phyloP scores from a whole-genome alignment of 257 asterid genomes.

The Catharanthus roseus region DNA sequence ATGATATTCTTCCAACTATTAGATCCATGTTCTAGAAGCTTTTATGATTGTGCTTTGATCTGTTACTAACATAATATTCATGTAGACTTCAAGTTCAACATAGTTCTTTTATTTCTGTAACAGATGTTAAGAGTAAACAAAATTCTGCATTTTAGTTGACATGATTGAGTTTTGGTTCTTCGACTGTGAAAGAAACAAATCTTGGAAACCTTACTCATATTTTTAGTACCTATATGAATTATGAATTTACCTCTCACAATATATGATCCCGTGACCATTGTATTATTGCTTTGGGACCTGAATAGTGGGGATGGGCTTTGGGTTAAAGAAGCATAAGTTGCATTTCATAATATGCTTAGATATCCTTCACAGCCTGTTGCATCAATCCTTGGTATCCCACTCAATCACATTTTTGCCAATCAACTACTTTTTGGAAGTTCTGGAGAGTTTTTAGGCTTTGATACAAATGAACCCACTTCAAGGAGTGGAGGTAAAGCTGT shows the following conservation, averaged over 20 bases:
- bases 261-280: not conserved
- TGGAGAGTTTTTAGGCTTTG: slow-evolving; percentile 77
- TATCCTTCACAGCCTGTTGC: slow-evolving; percentile 64
- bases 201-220: not conserved
- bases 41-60: not conserved
- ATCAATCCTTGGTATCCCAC: slow-evolving; percentile 67
- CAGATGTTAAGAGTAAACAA: not conserved
- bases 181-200: not conserved
- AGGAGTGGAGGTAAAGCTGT: slow-evolving; percentile 87
- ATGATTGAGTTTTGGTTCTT: not conserved
- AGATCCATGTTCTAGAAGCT: not conserved
- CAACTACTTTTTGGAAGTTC: slow-evolving; percentile 65
- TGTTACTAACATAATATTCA: not conserved
- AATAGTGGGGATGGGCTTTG: not conserved
- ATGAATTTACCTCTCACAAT: not conserved
- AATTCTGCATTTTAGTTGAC: slow-evolving; percentile 1
- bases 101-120: too few species aligned
- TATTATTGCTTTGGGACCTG: not conserved
- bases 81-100: not conserved
- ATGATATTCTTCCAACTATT: not conserved
- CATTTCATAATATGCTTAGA: not conserved
- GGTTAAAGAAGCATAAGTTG: not conserved
- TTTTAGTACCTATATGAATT: not conserved
- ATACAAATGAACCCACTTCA: slow-evolving; percentile 75
- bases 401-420: slow-evolving; percentile 69